Conservation (phyloP, 768 basidiomycete species). For the Pisolithus albus region DNA sequence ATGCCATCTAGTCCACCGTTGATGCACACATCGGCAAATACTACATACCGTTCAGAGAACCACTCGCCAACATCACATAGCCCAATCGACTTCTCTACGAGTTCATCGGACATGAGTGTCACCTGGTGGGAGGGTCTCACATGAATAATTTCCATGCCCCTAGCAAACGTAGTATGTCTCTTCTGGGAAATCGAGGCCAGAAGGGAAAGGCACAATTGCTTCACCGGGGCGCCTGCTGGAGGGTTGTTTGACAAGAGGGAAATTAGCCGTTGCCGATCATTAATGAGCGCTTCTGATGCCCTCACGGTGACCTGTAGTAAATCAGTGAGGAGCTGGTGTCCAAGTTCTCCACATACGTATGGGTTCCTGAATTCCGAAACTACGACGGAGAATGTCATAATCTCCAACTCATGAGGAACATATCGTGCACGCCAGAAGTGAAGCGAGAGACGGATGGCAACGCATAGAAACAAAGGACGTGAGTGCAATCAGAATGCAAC, state of each 20-base stretch:
- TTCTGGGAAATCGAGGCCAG: not conserved
- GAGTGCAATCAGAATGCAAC: too few species aligned
- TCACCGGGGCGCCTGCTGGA: not conserved
- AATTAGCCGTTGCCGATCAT: not conserved
- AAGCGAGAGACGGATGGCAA: too few species aligned
- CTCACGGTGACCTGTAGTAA: not conserved
- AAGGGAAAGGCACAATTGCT: not conserved
- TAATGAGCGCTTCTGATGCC: not conserved
- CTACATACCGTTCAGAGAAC: not conserved
- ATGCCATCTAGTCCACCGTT: not conserved
- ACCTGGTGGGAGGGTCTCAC: not conserved
- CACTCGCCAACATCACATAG: not conserved
- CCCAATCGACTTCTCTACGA: not conserved
- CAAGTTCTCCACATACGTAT: too few species aligned
- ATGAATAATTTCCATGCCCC: not conserved
- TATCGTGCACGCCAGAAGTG: too few species aligned
- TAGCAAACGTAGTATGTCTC: not conserved
- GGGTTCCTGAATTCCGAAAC: too few species aligned
- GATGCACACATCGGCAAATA: not conserved
- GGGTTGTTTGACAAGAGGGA: not conserved
- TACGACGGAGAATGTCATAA: too few species aligned
- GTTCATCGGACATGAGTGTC: not conserved
- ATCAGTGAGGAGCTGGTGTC: too few species aligned
- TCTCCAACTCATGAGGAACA: too few species aligned
- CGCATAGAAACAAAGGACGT: too few species aligned